Evolutionary conservation across 2,329 filamentous ascomycete species (phyloP), one percentile per base, ranked within the genome.

Genomic region (Epichloe glyceriae): DNA sequence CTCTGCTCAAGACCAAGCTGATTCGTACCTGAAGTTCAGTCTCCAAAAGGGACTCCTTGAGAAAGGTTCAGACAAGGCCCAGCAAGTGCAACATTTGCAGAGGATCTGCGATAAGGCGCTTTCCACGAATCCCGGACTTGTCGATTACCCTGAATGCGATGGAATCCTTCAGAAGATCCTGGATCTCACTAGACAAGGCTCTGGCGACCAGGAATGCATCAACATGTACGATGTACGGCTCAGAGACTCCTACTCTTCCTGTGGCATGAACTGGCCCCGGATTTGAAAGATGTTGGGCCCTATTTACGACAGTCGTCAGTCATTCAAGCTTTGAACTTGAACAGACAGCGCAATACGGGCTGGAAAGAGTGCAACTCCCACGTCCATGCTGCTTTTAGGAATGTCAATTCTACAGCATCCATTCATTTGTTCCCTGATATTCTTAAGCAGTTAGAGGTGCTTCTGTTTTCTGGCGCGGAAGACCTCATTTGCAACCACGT

Each of bases 201-300:
- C 76, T 51, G 73, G 75, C 47, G 65, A 77, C 41, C 68, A 76
- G 46, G 68, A 76, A 46, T 98, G 94, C 67, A 67, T 83, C 64
- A 99, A 98, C 70, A 96, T 97, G 88, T 99, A 99, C 67, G 93
- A 99, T 65, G 78, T 97, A 49, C 87, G 91, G 45, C 76, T 96
- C 45, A 82, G 75, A 56, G 93, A 98, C 67, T 72, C 71, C 6
- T 88, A 80, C 66, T 85, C 87, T 4, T 85, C 83, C 55, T 98
- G 93, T 66, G 93, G 93, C 58, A 95, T 95, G 90, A 91, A 89
- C 70, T 98, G 94, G 94, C 93, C 93, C 86, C 89, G 56, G 93
- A 98, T 68, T 74, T 98, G 61, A 67, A 69, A 45, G 64, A 78
- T 47, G 79, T 98, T 20, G 87, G 81, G 5, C 88, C 89, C 0